phyloP scores from a whole-genome alignment of 1,284 basidiomycete genomes.

The Macrocybe sp. region DNA sequence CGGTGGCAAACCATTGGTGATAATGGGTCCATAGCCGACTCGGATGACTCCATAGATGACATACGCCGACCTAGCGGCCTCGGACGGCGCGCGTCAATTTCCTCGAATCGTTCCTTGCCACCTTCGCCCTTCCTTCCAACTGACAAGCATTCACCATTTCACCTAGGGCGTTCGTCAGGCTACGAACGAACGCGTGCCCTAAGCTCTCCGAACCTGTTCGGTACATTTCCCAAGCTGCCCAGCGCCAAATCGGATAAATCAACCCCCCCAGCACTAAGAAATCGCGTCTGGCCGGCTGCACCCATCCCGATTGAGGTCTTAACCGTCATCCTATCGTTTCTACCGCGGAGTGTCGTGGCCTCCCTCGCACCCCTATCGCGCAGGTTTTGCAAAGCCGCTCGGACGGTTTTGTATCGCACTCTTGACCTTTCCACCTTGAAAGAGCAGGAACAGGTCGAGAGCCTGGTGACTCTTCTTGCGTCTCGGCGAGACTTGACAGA shows the following conservation, averaged over 20 bases:
- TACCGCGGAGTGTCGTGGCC: constrained; percentile 15
- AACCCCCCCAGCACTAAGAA: constrained; percentile 2
- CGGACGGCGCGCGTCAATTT: constrained; percentile 30
- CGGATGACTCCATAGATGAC: constrained; percentile 25
- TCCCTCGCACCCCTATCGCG: constrained; percentile 15
- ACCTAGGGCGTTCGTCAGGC: constrained; percentile 2
- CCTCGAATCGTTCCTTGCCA: constrained; percentile 29
- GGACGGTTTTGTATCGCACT: constrained; percentile 15
- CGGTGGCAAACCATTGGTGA: constrained; percentile 10
- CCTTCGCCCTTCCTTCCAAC: constrained; percentile 24
- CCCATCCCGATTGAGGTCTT: constrained; percentile 19
- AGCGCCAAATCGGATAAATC: constrained; percentile 4
- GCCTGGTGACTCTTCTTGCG: constrained; percentile 28
- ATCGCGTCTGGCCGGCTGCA: constrained; percentile 2
- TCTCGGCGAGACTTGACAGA: constrained; percentile 32
- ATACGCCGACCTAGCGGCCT: constrained; percentile 38
- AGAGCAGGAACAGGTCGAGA: constrained; percentile 20
- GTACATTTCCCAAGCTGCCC: constrained; percentile 1
- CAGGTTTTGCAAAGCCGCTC: constrained; percentile 16
- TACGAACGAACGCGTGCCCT: constrained; percentile 21
- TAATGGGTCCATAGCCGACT: constrained; percentile 16
- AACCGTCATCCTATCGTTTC: constrained; percentile 16
- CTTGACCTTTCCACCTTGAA: constrained; percentile 29
- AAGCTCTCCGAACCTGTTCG: constrained; percentile 17
- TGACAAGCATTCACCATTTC: constrained; percentile 15